phyloP scores from a whole-genome alignment of 495 filamentous ascomycete genomes.

The Astrothelium subdiscretum region DNA sequence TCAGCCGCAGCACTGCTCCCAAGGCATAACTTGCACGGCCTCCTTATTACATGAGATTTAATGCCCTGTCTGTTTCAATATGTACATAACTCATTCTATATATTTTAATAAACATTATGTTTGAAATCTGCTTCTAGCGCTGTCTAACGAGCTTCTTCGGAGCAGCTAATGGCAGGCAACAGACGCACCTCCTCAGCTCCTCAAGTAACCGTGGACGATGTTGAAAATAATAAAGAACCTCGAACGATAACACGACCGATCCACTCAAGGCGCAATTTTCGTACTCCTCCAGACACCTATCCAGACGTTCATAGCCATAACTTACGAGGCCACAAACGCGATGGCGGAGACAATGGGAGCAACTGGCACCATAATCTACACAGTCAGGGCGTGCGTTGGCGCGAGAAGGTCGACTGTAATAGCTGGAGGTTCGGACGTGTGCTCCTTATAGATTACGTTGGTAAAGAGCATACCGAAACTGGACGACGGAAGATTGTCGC shows the following conservation, averaged over 20 bases:
- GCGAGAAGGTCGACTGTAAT: not conserved
- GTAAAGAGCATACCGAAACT: constrained; percentile 5
- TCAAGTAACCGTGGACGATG: not conserved
- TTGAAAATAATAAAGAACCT: not conserved
- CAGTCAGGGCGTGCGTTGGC: not conserved
- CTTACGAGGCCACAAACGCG: not conserved
- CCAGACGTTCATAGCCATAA: not conserved
- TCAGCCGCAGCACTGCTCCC: not conserved
- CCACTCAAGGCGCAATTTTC: not conserved
- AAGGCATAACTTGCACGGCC: no score
- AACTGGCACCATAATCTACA: not conserved
- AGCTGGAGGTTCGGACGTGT: constrained; percentile 16
- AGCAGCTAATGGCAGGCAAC: not conserved
- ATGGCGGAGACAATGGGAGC: not conserved
- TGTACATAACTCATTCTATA: not conserved
- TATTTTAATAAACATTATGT: not conserved
- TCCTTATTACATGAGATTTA: no score
- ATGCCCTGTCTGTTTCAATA: not conserved
- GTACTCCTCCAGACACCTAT: not conserved
- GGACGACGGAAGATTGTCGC: constrained; percentile 35
- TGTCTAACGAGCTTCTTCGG: not conserved
- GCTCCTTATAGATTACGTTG: constrained; percentile 25
- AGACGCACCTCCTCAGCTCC: not conserved
- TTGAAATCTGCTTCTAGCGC: not conserved
- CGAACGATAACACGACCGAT: not conserved